Percentiles rank a stretch among this genome's conserved stretches.
phyloP scores from a whole-genome alignment of 192 early-diverging fungal species.

The Spizellomyces sp. region DNA sequence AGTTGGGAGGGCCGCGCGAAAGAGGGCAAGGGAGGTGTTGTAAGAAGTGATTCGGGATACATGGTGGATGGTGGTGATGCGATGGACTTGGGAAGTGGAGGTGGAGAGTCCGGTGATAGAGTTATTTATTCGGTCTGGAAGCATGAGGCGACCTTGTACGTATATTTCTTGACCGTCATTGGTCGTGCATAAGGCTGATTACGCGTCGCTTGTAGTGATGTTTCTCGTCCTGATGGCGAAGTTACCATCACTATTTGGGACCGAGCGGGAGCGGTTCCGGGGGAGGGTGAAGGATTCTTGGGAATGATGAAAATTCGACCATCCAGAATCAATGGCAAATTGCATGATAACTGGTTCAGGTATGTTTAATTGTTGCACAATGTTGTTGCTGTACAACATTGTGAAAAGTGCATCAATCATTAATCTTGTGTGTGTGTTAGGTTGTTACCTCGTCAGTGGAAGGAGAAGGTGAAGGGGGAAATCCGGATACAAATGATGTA shows the following conservation, averaged over 20 bases:
- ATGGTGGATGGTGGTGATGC: slow-evolving; percentile 10
- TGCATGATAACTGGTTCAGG: slow-evolving; percentile 59
- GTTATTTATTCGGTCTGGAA: slow-evolving; percentile 48
- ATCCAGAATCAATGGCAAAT: slow-evolving; percentile 49
- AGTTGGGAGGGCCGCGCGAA: not conserved
- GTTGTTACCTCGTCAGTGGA: slow-evolving; percentile 43
- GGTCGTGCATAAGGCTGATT: slow-evolving; percentile 6
- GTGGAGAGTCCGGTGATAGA: slow-evolving; percentile 4
- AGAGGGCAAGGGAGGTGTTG: slow-evolving; percentile 5
- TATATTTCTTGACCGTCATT: not conserved
- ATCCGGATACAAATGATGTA: slow-evolving; percentile 57
- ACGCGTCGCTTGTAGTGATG: slow-evolving; percentile 39
- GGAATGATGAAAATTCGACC: slow-evolving; percentile 54
- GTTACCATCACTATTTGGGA: slow-evolving; percentile 58
- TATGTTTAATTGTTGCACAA: not conserved
- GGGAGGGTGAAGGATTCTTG: slow-evolving; percentile 45
- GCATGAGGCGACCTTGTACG: slow-evolving; percentile 62
- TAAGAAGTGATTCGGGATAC: slow-evolving; percentile 19
- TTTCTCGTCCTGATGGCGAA: slow-evolving; percentile 46
- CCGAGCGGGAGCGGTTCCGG: slow-evolving; percentile 19
- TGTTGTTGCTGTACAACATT: not conserved
- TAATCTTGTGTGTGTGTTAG: not conserved
- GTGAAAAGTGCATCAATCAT: not conserved
- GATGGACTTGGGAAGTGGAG: not conserved
- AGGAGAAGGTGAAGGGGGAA: slow-evolving; percentile 51